Base-by-base conservation (phyloP, 768 basidiomycete species). In the Tubosaeta sp. region DNA sequence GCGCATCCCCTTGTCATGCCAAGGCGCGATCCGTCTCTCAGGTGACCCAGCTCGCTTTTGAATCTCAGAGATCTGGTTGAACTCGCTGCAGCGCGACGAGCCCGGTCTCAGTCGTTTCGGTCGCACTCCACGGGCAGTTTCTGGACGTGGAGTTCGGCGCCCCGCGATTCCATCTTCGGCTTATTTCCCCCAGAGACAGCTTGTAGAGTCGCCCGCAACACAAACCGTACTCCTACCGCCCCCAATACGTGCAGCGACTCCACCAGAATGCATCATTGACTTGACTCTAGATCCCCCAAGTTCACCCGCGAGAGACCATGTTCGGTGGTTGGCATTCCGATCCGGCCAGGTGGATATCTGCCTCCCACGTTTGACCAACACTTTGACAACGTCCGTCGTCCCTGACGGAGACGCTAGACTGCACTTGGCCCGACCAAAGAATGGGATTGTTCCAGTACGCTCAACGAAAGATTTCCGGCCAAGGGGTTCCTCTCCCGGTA, bases 301-400 rank as follows among this genome's bases (percentile, higher is more conserved):
- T 48, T 42, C 50, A 9, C 25, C 16, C 6, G 31, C 11, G 5
- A 39, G 47, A 46, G 33, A n/a, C 11, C n/a, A n/a, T 32, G 22
- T 25, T 53, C 56, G 63, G 31, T 61, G 60, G 65, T 54, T 34
- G 31, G 26, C 56, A 19, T 70, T 69, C 51, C 64, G 59, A 22
- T 70, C 68, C 7, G 68, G 68, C 16, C 17, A 29, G 29, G 27
- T 66, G 37, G 50, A 49, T 19, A 35, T 71, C 32, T 46, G 2
- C n/a, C 29, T 60, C 13, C 45, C 51, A n/a, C 43, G 38, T 32
- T 45, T 22, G 29, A 22, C 16, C 42, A 46, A 32, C 16, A 17
- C 17, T 27, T 46, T 39, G 11, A 33, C n/a, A 17, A 10, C 17
- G 6, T n/a, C 37, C 39, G 19, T 32, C 5, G n/a, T 27, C 14